Conservation (phyloP, 345 rosid genomes). For the Camelina laxa region DNA sequence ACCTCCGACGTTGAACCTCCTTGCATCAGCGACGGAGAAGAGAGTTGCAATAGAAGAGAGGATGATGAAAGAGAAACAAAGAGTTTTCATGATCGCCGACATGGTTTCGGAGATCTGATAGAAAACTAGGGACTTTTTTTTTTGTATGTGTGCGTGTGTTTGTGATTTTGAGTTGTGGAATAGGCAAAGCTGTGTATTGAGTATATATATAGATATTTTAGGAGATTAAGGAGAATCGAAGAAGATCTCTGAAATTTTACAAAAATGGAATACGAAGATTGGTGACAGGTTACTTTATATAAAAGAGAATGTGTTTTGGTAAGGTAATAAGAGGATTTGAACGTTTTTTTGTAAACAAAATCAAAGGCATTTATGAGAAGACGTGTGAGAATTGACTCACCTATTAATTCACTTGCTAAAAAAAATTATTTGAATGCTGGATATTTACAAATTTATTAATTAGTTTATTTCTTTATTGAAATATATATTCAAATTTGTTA, state of each 20-base stretch:
- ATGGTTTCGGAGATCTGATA: slow-evolving; percentile 29
- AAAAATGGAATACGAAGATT: slow-evolving; percentile 18
- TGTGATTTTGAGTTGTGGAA: neutral
- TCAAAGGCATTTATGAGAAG: slow-evolving; percentile 34
- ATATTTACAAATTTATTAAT: neutral
- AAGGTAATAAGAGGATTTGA: slow-evolving; percentile 32
- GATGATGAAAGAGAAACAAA: slow-evolving; percentile 36
- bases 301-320: slow-evolving; percentile 25
- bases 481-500: neutral
- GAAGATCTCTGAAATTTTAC: neutral
- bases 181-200: neutral
- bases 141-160: neutral
- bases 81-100: slow-evolving; percentile 32
- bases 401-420: slow-evolving; percentile 23
- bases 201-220: slow-evolving; percentile 19
- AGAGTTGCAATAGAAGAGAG: slow-evolving; percentile 35
- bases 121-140: neutral
- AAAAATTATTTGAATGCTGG: slow-evolving; percentile 4
- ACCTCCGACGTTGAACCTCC: slow-evolving; percentile 64
- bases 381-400: slow-evolving; percentile 40
- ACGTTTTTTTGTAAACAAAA: slow-evolving; percentile 12
- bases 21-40: slow-evolving; percentile 44
- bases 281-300: neutral
- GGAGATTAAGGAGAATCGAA: slow-evolving; percentile 10
- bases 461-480: neutral